Percentiles rank a stretch among this genome's conserved stretches.
Evolutionary conservation across 768 basidiomycete species (phyloP).

Genomic region (Podaxis sp.): DNA sequence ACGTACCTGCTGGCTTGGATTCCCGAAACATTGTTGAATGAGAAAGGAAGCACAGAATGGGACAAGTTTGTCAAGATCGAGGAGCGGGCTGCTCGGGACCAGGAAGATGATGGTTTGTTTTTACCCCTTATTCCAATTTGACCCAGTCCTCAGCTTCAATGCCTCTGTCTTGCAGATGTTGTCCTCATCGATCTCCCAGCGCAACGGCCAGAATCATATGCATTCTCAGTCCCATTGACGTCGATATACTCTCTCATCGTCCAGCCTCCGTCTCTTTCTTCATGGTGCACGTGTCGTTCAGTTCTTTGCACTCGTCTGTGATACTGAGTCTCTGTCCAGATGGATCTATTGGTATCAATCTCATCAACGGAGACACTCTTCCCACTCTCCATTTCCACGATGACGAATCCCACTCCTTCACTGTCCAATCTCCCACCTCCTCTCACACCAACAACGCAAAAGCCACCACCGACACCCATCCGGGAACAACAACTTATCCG

Average conservation of each 20-base stretch:
- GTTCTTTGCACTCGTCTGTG: neutral
- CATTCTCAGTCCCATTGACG: slow-evolving; percentile 90
- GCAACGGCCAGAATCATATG: slow-evolving; percentile 84
- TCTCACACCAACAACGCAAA: slow-evolving; percentile 19
- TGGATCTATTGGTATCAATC: slow-evolving; percentile 85
- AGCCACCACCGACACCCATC: neutral
- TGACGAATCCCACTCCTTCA: slow-evolving; percentile 86
- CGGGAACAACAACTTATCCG: slow-evolving; percentile 54
- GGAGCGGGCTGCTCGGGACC: slow-evolving; percentile 50
- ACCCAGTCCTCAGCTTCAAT: slow-evolving; percentile 1
- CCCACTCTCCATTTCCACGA: slow-evolving; percentile 96
- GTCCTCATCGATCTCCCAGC: slow-evolving; percentile 83
- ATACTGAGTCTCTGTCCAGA: slow-evolving; percentile 39
- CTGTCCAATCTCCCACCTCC: slow-evolving; percentile 41
- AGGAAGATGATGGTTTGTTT: slow-evolving; percentile 69
- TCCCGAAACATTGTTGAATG: slow-evolving; percentile 78
- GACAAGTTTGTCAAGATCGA: slow-evolving; percentile 88
- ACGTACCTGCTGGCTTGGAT: slow-evolving; percentile 90
- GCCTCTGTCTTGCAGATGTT: slow-evolving; percentile 46
- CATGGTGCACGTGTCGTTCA: slow-evolving; percentile 59
- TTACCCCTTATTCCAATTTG: slow-evolving; percentile 1
- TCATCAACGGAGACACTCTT: slow-evolving; percentile 79
- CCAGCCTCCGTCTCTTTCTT: slow-evolving; percentile 77
- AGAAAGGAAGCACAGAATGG: slow-evolving; percentile 81
- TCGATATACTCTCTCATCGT: slow-evolving; percentile 88